Percentiles rank a stretch among this genome's conserved stretches.
These are phyloP conservation scores for Achlya hypogyna DNA, from an alignment of 352 stramenopile genomes.

Conservation along the genomic window DNA sequence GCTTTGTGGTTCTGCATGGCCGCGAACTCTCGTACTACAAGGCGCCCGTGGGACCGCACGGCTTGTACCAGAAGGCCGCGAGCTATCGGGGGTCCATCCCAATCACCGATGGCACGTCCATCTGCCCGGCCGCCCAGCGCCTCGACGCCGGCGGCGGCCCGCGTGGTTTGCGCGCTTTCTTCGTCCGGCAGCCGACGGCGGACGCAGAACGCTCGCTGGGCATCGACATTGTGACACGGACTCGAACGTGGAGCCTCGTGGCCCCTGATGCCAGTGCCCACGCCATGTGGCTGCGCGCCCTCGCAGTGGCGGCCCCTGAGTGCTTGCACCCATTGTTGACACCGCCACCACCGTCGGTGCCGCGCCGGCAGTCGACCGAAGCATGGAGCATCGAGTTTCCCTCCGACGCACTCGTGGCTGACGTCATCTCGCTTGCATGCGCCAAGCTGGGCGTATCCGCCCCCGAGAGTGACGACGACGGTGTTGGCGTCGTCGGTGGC, in stretches of 20 bases:
- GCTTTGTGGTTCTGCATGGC: constrained; percentile 78
- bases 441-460: neutral
- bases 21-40: constrained; percentile 62
- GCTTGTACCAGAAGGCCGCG: neutral
- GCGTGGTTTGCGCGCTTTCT: neutral
- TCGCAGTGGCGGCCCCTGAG: neutral
- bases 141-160: neutral
- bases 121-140: neutral
- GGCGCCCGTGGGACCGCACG: neutral
- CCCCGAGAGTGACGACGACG: neutral
- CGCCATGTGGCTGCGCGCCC: neutral
- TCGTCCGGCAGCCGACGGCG: neutral
- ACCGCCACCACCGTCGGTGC: too few relatives aligned
- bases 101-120: neutral
- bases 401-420: neutral
- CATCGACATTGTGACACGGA: neutral
- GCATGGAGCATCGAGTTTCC: neutral
- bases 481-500: neutral
- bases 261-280: neutral
- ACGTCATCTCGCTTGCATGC: neutral
- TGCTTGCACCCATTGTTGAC: too few relatives aligned
- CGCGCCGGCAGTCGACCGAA: too few relatives aligned
- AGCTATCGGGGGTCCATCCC: neutral
- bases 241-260: neutral
- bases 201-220: neutral